These are phyloP conservation scores for Bruguiera sexangula DNA, from an alignment of 345 rosid genomes.

Conservation along the genomic window DNA sequence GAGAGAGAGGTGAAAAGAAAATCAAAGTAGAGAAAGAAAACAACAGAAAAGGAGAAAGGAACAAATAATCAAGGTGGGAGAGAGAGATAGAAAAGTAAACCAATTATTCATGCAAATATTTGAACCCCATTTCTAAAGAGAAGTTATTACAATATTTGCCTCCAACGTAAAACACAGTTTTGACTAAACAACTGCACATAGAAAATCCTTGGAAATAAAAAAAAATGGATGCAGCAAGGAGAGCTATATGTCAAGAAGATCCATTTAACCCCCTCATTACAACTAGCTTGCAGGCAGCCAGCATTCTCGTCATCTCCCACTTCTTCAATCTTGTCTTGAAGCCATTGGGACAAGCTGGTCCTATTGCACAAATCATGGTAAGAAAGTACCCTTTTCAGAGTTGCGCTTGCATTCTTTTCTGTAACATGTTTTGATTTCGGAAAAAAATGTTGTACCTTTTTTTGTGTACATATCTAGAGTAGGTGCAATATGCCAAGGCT, in stretches of 20 bases:
- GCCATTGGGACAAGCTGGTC: conserved; percentile 74
- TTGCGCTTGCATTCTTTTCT: too few species aligned
- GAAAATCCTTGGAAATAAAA: neutral
- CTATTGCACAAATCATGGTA: conserved; percentile 84
- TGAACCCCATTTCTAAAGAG: too few species aligned
- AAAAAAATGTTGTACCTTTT: neutral
- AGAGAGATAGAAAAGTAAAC: neutral
- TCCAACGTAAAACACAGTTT: too few species aligned
- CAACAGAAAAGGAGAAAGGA: too few species aligned
- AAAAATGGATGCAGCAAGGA: conserved; percentile 29
- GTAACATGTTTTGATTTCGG: too few species aligned
- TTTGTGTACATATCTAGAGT: neutral
- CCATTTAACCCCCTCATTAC: conserved; percentile 70
- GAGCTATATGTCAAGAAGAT: conserved; percentile 28
- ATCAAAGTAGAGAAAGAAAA: too few species aligned
- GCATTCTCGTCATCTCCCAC: conserved; percentile 82
- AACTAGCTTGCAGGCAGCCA: conserved; percentile 54
- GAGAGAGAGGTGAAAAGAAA: neutral
- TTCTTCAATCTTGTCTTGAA: conserved; percentile 71
- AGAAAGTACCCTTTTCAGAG: neutral
- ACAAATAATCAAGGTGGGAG: neutral
- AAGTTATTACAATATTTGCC: too few species aligned
- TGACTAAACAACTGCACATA: too few species aligned
- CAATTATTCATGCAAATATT: too few species aligned
- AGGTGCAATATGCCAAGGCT: too few species aligned